Conservation (phyloP, 768 basidiomycete genomes). For the Rhizopogon salebrosus region DNA sequence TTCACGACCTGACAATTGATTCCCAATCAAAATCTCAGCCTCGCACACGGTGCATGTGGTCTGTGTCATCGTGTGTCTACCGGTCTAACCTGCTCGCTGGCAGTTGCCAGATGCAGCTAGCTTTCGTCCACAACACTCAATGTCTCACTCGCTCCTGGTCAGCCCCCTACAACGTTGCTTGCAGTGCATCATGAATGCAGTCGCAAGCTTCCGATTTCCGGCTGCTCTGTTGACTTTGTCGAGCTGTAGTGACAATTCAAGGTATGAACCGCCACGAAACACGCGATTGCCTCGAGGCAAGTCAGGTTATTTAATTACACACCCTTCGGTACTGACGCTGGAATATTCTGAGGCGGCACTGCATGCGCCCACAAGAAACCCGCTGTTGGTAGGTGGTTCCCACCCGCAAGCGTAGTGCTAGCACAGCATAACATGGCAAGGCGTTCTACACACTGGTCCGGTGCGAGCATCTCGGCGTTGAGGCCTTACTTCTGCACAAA, state of each 20-base stretch:
- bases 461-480: conserved; percentile 7
- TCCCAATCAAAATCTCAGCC: too few species aligned
- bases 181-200: background rate
- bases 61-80: too few species aligned
- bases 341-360: background rate
- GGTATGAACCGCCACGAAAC: conserved; percentile 16
- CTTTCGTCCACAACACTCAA: too few species aligned
- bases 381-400: background rate
- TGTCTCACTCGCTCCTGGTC: background rate
- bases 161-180: background rate
- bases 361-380: conserved; percentile 5
- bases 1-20: too few species aligned
- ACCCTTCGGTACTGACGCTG: background rate
- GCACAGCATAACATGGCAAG: conserved; percentile 7
- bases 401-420: background rate
- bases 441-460: background rate
- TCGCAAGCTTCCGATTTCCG: background rate
- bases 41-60: too few species aligned
- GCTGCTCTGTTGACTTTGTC: background rate
- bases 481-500: conserved; percentile 10
- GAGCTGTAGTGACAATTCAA: background rate
- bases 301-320: background rate
- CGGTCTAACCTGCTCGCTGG: too few species aligned
- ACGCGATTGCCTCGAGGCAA: conserved; percentile 22
- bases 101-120: too few species aligned